These are phyloP conservation scores for Mrakia gelida DNA, from an alignment of 768 basidiomycete genomes.

Conservation along the genomic window DNA sequence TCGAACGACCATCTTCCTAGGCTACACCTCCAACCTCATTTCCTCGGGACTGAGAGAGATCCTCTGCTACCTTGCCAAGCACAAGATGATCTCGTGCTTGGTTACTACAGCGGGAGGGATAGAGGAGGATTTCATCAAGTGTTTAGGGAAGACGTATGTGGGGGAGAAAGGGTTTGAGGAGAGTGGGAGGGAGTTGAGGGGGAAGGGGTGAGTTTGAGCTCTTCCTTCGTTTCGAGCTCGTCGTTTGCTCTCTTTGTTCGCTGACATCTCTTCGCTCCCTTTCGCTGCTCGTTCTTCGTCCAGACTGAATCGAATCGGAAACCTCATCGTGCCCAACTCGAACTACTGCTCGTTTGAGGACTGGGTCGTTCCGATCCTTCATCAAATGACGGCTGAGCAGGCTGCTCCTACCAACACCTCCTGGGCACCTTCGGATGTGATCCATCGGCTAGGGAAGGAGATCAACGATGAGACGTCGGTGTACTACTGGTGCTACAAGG, in stretches of 20 bases:
- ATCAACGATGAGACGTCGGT: constrained; percentile 90
- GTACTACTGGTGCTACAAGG: constrained; percentile 99
- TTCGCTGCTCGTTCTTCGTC: background rate
- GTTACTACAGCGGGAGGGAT: constrained; percentile 98
- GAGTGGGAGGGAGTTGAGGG: constrained; percentile 80
- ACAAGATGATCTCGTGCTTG: constrained; percentile 79
- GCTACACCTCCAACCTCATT: constrained; percentile 97
- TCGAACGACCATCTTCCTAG: constrained; percentile 83
- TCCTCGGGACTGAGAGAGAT: constrained; percentile 94
- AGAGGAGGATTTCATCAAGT: constrained; percentile 99
- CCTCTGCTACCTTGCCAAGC: constrained; percentile 84
- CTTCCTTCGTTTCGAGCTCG: background rate
- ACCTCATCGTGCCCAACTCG: constrained; percentile 92
- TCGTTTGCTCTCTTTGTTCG: background rate
- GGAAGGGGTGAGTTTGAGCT: constrained; percentile 54
- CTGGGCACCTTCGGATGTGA: constrained; percentile 95
- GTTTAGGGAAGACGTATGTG: constrained; percentile 91
- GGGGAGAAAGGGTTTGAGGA: constrained; percentile 76
- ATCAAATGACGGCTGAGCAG: constrained; percentile 86
- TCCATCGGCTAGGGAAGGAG: constrained; percentile 88
- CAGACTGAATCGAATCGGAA: constrained; percentile 91
- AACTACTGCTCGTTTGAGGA: constrained; percentile 99
- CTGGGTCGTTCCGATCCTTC: constrained; percentile 93
- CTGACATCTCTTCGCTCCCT: background rate
- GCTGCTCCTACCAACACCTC: constrained; percentile 41